Evolutionary conservation across 1,284 basidiomycete species (phyloP).

Genomic region (Marasmius tenuissimus): DNA sequence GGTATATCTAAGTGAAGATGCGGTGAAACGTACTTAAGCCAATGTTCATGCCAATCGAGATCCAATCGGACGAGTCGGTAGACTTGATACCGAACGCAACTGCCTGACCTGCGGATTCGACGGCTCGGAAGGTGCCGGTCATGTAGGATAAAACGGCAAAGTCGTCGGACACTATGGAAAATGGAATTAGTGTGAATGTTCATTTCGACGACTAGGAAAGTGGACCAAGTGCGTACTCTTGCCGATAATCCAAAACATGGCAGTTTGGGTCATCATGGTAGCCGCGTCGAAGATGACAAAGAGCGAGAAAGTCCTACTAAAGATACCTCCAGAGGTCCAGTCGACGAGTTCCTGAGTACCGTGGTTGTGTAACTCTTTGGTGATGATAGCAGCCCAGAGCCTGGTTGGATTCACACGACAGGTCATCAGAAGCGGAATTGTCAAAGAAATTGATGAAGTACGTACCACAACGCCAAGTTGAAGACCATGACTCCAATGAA

Average conservation of each 20-base stretch:
- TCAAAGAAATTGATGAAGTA: not conserved
- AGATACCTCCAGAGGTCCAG: constrained; percentile 29
- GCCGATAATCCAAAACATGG: constrained; percentile 30
- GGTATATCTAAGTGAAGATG: not conserved
- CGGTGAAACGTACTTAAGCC: constrained; percentile 26
- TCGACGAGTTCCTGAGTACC: constrained; percentile 26
- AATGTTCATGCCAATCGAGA: constrained; percentile 32
- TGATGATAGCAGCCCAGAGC: constrained; percentile 33
- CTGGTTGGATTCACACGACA: constrained; percentile 8
- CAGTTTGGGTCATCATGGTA: constrained; percentile 33
- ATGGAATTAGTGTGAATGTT: not conserved
- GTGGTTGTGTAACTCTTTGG: constrained; percentile 27
- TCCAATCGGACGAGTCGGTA: constrained; percentile 30
- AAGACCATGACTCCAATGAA: constrained; percentile 29
- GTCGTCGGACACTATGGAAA: constrained; percentile 29
- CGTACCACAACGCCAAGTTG: constrained; percentile 29
- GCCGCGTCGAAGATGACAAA: constrained; percentile 32
- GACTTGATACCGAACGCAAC: constrained; percentile 35
- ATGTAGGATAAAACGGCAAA: constrained; percentile 33
- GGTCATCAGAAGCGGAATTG: not conserved
- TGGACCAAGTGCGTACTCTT: constrained; percentile 23
- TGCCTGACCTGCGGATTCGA: constrained; percentile 33
- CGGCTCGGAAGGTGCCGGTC: constrained; percentile 32
- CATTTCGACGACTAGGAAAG: not conserved
- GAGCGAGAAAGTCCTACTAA: constrained; percentile 28